Percentiles rank a stretch among this genome's conserved stretches.
These are phyloP conservation scores for Botrytis elliptica DNA, from an alignment of 2,329 filamentous ascomycete genomes.

Conservation along the genomic window DNA sequence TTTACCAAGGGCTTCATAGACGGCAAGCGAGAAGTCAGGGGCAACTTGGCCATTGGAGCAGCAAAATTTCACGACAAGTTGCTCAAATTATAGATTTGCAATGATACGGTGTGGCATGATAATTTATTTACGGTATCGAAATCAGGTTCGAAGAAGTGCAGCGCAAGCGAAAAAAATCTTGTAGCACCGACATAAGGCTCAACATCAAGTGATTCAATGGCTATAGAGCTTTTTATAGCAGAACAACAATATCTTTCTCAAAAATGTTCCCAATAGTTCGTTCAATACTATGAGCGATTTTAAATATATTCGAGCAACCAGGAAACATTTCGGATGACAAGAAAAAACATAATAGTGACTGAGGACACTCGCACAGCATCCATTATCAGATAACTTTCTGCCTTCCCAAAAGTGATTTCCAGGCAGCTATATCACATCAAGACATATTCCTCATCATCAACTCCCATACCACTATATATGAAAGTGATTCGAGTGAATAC, in stretches of 20 bases:
- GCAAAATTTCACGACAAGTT: not conserved
- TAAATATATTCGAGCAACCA: not conserved
- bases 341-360: not conserved
- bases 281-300: rapidly evolving
- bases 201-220: not conserved
- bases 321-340: not conserved
- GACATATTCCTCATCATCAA: rapidly evolving
- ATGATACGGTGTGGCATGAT: not conserved
- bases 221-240: rapidly evolving
- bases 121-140: rapidly evolving
- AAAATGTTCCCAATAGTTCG: not conserved
- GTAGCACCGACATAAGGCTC: no score
- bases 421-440: rapidly evolving
- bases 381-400: not conserved
- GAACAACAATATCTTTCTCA: rapidly evolving
- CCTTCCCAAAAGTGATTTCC: not conserved
- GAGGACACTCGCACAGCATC: not conserved
- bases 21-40: not conserved
- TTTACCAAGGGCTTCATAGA: not conserved
- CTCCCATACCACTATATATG: not conserved
- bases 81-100: not conserved
- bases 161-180: not conserved
- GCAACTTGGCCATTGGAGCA: not conserved
- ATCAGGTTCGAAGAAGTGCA: not conserved
- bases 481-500: not conserved